These are phyloP conservation scores for Hemileccinum rubropunctum DNA, from an alignment of 768 basidiomycete species.

Conservation along the genomic window DNA sequence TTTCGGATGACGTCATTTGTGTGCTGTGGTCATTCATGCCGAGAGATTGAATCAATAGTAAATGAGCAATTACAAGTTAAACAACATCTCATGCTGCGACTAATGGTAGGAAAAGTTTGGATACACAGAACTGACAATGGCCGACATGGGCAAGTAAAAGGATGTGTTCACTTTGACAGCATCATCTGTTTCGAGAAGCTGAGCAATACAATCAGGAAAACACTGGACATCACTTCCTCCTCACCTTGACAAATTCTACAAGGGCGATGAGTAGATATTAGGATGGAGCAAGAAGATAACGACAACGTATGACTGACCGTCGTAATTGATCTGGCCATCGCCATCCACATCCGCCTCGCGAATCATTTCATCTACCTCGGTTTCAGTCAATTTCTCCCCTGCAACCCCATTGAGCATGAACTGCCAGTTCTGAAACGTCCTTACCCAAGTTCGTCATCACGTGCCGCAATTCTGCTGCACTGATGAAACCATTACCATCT, in stretches of 20 bases:
- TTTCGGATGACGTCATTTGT: slow-evolving; percentile 17
- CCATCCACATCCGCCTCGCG: slow-evolving; percentile 94
- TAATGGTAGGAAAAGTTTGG: slow-evolving; percentile 2
- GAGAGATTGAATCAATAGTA: background rate
- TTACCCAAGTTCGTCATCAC: slow-evolving; percentile 90
- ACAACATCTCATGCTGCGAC: background rate
- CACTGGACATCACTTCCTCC: slow-evolving; percentile 5
- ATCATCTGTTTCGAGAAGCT: slow-evolving; percentile 54
- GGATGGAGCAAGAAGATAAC: background rate
- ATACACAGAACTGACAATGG: slow-evolving; percentile 5
- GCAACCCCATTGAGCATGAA: slow-evolving; percentile 11
- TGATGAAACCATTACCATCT: slow-evolving; percentile 91
- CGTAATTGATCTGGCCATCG: slow-evolving; percentile 90
- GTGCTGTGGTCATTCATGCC: background rate
- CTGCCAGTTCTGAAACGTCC: slow-evolving; percentile 16
- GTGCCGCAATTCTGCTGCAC: slow-evolving; percentile 78
- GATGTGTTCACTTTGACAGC: slow-evolving; percentile 55
- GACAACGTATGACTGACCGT: slow-evolving; percentile 58
- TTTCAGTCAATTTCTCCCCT: slow-evolving; percentile 86
- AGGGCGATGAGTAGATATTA: background rate
- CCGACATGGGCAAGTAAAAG: slow-evolving; percentile 15
- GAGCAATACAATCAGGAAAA: slow-evolving; percentile 4
- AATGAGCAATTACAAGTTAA: slow-evolving; percentile 9
- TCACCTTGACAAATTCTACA: slow-evolving; percentile 75
- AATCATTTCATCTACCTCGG: slow-evolving; percentile 95